Evolutionary conservation across 2,329 filamentous ascomycete genomes (phyloP).

Genomic region (Colletotrichum sp.): DNA sequence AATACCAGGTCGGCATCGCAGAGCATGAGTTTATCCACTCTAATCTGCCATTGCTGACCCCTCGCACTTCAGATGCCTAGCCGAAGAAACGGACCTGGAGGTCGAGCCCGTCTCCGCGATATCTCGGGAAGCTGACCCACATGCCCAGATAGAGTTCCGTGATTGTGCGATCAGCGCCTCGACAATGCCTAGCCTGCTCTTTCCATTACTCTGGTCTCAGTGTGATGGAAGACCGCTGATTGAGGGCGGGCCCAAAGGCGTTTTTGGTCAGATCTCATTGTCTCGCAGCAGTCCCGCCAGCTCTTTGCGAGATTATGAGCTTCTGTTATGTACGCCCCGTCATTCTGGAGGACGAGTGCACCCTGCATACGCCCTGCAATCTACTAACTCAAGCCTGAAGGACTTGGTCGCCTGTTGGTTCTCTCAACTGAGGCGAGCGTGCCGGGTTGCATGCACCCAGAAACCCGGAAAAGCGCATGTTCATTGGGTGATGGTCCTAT

Average conservation of each 20-base stretch:
- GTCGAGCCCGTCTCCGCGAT: neutral
- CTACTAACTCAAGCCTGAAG: neutral
- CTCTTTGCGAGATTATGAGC: neutral
- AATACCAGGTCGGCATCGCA: neutral
- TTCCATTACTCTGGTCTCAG: neutral
- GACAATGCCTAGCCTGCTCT: neutral
- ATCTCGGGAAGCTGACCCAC: neutral
- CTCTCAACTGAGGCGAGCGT: neutral
- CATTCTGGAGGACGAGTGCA: neutral
- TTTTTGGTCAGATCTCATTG: neutral
- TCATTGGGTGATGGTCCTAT: neutral
- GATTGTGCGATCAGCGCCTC: neutral
- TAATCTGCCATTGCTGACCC: neutral
- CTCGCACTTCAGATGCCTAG: neutral
- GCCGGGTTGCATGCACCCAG: neutral
- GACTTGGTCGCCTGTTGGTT: neutral
- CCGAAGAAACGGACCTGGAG: neutral
- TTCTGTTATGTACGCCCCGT: neutral
- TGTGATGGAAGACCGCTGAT: neutral
- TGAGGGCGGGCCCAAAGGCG: neutral
- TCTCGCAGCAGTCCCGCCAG: neutral
- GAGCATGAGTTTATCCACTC: neutral
- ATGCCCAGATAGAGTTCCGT: neutral
- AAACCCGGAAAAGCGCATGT: neutral
- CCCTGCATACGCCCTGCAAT: neutral